Evolutionary conservation across 208 protist genomes (phyloP).

Genomic region (Leishmania guyanensis): DNA sequence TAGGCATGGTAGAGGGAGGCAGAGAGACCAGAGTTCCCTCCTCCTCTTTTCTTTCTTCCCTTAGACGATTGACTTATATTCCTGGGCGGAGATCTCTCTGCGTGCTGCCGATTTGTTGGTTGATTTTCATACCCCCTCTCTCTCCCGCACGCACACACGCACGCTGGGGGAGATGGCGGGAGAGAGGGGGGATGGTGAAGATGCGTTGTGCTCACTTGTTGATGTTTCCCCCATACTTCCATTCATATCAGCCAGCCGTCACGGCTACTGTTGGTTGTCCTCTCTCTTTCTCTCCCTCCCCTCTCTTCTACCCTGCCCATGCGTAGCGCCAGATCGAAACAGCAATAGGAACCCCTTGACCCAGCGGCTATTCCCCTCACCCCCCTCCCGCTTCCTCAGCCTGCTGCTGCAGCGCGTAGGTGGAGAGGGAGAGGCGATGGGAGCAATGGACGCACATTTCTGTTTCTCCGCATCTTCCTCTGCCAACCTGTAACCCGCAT

Average conservation of each 20-base stretch:
- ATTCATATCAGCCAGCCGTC: not conserved
- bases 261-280: not conserved
- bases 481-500: not conserved
- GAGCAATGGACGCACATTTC: not conserved
- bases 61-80: not conserved
- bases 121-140: not conserved
- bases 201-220: not conserved
- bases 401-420: not conserved
- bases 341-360: not conserved
- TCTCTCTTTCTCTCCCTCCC: not conserved
- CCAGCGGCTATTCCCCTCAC: not conserved
- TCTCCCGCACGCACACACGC: not conserved
- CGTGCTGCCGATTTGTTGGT: too few relatives aligned
- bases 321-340: not conserved
- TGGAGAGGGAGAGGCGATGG: not conserved
- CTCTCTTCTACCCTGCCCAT: not conserved
- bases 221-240: not conserved
- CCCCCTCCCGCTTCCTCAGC: not conserved
- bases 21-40: not conserved
- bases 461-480: not conserved
- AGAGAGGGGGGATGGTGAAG: not conserved
- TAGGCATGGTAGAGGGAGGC: too few relatives aligned
- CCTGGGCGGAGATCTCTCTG: too few relatives aligned
- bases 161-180: not conserved
- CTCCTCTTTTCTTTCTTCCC: not conserved